These are phyloP conservation scores for Skeletonema marinoi DNA, from an alignment of 108 stramenopile genomes.

Conservation along the genomic window DNA sequence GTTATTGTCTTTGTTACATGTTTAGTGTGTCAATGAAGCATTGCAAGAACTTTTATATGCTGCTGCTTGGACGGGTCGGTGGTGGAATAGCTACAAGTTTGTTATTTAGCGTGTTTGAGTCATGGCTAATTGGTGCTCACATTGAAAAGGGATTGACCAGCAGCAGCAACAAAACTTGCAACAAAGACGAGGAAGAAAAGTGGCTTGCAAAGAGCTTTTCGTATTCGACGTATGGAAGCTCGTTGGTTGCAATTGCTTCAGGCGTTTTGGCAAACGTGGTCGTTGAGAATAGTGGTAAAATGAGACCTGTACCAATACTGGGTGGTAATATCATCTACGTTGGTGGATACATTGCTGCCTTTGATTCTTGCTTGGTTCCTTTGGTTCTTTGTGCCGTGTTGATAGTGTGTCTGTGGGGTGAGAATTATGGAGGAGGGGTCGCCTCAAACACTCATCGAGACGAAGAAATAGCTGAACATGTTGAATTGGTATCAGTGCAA, in stretches of 20 bases:
- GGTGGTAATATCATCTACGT: conserved; percentile 42
- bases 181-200: conserved; percentile 39
- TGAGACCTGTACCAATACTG: conserved; percentile 21
- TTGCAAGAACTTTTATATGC: conserved; percentile 22
- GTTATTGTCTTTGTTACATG: conserved; percentile 61
- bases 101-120: conserved; percentile 62
- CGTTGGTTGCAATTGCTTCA: conserved; percentile 88
- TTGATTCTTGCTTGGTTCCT: conserved; percentile 86
- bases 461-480: not conserved
- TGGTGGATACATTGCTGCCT: conserved; percentile 92
- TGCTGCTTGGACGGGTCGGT: conserved; percentile 55
- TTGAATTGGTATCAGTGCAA: not conserved
- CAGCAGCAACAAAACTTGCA: not conserved
- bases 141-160: conserved; percentile 24
- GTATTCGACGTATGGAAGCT: conserved; percentile 87
- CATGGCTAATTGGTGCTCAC: conserved; percentile 63
- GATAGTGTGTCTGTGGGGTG: conserved; percentile 80
- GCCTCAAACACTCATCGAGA: not conserved
- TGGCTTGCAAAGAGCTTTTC: conserved; percentile 84
- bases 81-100: conserved; percentile 65
- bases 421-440: conserved; percentile 87
- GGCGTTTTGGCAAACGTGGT: conserved; percentile 86
- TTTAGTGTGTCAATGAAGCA: conserved; percentile 49
- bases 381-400: conserved; percentile 70
- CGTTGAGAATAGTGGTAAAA: conserved; percentile 40